phyloP scores from a whole-genome alignment of 345 rosid species.

The Fremontodendron californicum region DNA sequence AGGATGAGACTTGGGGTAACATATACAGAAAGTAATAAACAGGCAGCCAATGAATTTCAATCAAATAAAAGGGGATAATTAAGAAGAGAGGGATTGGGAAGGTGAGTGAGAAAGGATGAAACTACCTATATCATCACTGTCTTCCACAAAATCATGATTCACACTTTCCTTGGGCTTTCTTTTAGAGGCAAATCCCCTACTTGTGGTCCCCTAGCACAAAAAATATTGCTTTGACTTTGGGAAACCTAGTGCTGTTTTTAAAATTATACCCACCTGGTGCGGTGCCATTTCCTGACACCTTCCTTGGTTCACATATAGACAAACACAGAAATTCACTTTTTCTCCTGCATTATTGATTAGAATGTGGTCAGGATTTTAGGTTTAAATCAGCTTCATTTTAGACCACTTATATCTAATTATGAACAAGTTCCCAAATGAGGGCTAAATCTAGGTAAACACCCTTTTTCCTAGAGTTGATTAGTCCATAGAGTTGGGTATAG shows the following conservation, averaged over 20 bases:
- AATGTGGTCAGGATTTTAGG: neutral
- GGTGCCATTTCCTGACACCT: neutral
- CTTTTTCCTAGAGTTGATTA: neutral
- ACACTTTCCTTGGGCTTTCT: neutral
- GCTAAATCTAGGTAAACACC: neutral
- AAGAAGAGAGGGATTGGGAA: neutral
- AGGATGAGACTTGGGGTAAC: no score
- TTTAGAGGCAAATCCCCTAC: neutral
- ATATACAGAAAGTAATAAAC: no score
- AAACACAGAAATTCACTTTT: neutral
- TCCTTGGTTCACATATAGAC: neutral
- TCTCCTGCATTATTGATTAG: neutral
- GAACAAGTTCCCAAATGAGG: neutral
- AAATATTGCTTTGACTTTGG: neutral
- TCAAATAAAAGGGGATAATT: neutral
- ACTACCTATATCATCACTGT: neutral
- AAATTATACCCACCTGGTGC: neutral
- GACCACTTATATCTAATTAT: neutral
- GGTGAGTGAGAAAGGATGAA: neutral
- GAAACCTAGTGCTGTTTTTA: conserved; percentile 5
- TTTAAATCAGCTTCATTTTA: neutral
- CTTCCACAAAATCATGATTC: neutral
- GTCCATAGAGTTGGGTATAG: neutral
- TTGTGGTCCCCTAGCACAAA: neutral
- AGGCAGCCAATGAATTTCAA: neutral